Percentiles rank a stretch among this genome's conserved stretches.
These are phyloP conservation scores for Penicillium hesseltinei DNA, from an alignment of 2,329 filamentous ascomycete species.

Conservation along the genomic window DNA sequence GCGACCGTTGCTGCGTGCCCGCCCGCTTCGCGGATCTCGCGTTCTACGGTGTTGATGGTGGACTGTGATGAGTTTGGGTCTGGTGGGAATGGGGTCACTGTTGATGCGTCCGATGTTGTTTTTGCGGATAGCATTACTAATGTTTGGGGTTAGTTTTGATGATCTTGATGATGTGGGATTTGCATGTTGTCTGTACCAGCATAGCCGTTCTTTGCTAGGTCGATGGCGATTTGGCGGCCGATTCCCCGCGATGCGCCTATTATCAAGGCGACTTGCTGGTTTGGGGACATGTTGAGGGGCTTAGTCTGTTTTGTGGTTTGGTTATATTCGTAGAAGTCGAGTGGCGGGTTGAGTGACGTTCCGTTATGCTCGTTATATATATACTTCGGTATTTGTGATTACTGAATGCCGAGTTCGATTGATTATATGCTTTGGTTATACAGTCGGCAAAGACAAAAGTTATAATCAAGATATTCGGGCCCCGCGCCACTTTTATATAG, in stretches of 20 bases:
- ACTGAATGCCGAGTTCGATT: not conserved
- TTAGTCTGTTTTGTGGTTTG: not conserved
- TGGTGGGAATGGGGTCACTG: conserved; percentile 63
- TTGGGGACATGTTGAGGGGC: conserved; percentile 6
- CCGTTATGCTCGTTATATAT: not conserved
- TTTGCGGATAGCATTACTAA: conserved; percentile 76
- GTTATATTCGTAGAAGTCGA: not conserved
- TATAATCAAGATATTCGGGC: not conserved
- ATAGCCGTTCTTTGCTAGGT: conserved; percentile 70
- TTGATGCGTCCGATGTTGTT: conserved; percentile 63
- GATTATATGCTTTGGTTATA: not conserved
- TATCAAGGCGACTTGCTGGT: conserved; percentile 61
- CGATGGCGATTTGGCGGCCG: conserved; percentile 75
- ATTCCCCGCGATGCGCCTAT: conserved; percentile 78
- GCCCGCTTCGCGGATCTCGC: conserved; percentile 67
- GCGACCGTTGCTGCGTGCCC: conserved; percentile 64
- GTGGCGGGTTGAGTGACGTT: not conserved
- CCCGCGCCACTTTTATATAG: not conserved
- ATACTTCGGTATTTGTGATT: not conserved
- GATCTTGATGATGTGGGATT: not conserved
- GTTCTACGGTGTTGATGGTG: conserved; percentile 76
- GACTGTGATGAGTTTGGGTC: conserved; percentile 72
- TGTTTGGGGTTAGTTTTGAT: conserved; percentile 2
- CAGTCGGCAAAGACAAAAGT: not conserved
- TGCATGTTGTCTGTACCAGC: conserved; percentile 52